Conservation (phyloP, 1,284 basidiomycete genomes). For the Sanguinoderma infundibulare region DNA sequence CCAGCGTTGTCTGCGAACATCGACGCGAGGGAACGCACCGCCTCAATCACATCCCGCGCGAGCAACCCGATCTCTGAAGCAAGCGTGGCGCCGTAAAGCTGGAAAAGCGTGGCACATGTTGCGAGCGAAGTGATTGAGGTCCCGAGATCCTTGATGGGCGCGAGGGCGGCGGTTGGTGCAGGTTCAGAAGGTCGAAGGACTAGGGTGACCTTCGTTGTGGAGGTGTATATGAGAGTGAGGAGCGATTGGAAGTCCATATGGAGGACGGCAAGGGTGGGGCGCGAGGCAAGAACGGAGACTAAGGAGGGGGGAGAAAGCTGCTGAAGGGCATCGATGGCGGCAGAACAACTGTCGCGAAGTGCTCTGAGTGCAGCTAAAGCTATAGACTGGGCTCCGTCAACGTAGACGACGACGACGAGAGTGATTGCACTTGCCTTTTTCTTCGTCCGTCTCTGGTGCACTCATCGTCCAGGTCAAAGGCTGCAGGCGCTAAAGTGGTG, state of each 20-base stretch:
- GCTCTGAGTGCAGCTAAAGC: conserved; percentile 30
- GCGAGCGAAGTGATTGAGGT: conserved; percentile 57
- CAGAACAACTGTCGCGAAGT: conserved; percentile 47
- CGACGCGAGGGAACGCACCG: conserved; percentile 45
- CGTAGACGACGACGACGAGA: not conserved
- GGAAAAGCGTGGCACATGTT: conserved; percentile 61
- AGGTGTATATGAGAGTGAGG: conserved; percentile 61
- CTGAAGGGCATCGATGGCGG: conserved; percentile 42
- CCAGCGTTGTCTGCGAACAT: conserved; percentile 40
- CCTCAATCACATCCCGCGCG: conserved; percentile 51
- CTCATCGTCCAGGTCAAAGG: conserved; percentile 5
- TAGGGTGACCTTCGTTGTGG: conserved; percentile 68
- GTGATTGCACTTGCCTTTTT: conserved; percentile 25
- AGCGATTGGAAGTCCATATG: conserved; percentile 64
- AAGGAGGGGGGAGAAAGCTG: conserved; percentile 17
- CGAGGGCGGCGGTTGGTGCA: conserved; percentile 55
- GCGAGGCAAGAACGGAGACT: conserved; percentile 25
- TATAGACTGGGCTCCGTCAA: conserved; percentile 25
- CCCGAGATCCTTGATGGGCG: conserved; percentile 62
- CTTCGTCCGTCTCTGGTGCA: conserved; percentile 9
- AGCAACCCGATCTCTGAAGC: conserved; percentile 49
- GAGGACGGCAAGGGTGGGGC: conserved; percentile 44
- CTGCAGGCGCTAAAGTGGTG: too few species aligned
- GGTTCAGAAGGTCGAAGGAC: conserved; percentile 65
- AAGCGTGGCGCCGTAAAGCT: conserved; percentile 57